phyloP scores from a whole-genome alignment of 1,284 basidiomycete genomes.

The Rhodotorula sp. region DNA sequence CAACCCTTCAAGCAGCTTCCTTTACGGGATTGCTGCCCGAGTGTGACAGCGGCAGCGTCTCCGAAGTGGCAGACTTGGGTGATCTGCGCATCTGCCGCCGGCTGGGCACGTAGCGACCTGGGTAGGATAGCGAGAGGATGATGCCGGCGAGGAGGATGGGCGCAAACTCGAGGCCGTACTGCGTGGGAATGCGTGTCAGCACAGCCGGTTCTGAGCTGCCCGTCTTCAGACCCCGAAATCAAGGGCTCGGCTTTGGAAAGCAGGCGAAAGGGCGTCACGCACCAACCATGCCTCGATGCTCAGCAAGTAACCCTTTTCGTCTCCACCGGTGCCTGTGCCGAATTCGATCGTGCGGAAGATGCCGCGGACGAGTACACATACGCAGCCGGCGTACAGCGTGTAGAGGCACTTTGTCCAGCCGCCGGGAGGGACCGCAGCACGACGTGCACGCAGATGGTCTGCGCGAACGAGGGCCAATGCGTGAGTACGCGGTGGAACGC shows the following conservation, averaged over 20 bases:
- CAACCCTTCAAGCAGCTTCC: no score
- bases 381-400: constrained; percentile 31
- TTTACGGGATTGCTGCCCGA: no score
- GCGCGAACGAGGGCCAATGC: neutral
- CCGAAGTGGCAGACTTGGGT: neutral
- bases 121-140: constrained; percentile 21
- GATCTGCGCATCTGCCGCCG: constrained; percentile 1
- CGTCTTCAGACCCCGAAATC: no score
- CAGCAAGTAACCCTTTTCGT: constrained; percentile 25
- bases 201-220: no score
- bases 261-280: no score
- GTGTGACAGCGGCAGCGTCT: no score
- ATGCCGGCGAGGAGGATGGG: constrained; percentile 22
- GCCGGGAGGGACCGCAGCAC: constrained; percentile 22
- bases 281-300: constrained; percentile 22
- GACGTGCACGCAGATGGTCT: constrained; percentile 31
- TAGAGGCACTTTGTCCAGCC: constrained; percentile 33
- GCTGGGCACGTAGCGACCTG: constrained; percentile 23
- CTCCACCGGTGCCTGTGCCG: constrained; percentile 17
- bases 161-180: constrained; percentile 1
- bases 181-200: neutral
- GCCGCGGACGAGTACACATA: constrained; percentile 27
- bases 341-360: constrained; percentile 38
- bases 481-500: neutral
- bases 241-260: no score